Conservation (phyloP, 768 basidiomycete species). For the Lyophyllum semitale region DNA sequence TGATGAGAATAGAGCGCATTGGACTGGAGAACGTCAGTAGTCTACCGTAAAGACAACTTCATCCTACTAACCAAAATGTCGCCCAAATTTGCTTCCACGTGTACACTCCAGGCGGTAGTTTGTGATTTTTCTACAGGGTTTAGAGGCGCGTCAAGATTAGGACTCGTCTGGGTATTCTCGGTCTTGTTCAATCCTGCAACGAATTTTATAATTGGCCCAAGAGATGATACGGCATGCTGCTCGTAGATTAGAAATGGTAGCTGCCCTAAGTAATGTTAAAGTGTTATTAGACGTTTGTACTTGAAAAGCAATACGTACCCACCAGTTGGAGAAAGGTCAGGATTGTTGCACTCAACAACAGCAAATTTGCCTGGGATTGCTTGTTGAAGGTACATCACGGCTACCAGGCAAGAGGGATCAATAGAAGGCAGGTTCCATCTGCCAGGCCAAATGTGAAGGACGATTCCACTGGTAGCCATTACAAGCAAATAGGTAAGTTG, state of each 20-base stretch:
- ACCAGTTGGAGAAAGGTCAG: constrained; percentile 77
- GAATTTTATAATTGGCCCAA: constrained; percentile 68
- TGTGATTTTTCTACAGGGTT: constrained; percentile 50
- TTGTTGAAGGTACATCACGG: constrained; percentile 69
- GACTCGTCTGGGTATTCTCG: constrained; percentile 23
- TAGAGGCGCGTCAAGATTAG: constrained; percentile 52
- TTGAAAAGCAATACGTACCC: constrained; percentile 31
- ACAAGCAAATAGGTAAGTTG: background rate
- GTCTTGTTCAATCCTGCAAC: constrained; percentile 49
- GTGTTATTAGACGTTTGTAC: background rate
- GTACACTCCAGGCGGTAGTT: constrained; percentile 62
- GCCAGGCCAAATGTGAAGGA: constrained; percentile 71
- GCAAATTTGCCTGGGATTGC: constrained; percentile 68
- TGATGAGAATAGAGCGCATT: constrained; percentile 63
- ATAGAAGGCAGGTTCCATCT: constrained; percentile 66
- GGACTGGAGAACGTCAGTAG: constrained; percentile 41
- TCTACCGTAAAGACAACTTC: background rate
- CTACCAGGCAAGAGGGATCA: constrained; percentile 65
- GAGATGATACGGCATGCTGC: constrained; percentile 46
- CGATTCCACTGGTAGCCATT: constrained; percentile 21
- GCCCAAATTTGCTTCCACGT: constrained; percentile 66
- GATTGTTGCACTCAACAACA: constrained; percentile 62
- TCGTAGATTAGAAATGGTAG: constrained; percentile 72
- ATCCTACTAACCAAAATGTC: constrained; percentile 63
- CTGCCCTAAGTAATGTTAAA: constrained; percentile 49